Base-by-base conservation (phyloP, 2,329 filamentous ascomycete species). In the Parastagonospora avenae region DNA sequence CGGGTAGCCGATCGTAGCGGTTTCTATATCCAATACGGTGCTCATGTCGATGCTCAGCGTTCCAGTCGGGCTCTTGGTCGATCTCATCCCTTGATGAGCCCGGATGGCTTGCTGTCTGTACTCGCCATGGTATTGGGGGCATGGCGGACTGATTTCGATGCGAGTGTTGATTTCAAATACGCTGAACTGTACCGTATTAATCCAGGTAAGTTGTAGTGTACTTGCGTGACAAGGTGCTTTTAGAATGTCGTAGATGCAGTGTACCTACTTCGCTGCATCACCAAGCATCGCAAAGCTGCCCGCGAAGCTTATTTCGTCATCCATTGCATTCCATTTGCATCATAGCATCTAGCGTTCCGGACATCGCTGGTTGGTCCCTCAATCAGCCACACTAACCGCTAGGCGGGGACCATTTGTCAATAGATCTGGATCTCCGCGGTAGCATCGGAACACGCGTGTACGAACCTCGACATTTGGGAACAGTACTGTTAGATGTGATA, bases 51-150 rank as follows among this genome's bases (percentile, higher is more conserved):
- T 55, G 46, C 1, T 65, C 66, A 0, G 55, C 52, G 11, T 55
- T 56, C 77, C 78, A 80, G 38, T 78, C 64, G 1, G 77, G 77
- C 57, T 80, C 78, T 5, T 73, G 61, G 12, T 65, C 63, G 29
- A 80, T 76, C 10, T 78, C 77, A 24, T 71, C 55, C 4, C 53
- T 57, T 0, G 72, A 65, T 0, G 76, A 78, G 5, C 77, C 77
- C 0, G 43, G 73, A 56, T 76, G 75, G 32, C 67, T 37, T n/a
- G 58, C 61, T 2, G 66, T 66, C 19, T 45, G 54, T 30, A 69
- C 60, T 16, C 51, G 50, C 64, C 69, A 70, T 12, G 66, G 66
- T 19, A 69, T 33, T 27, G 57, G 62, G 48, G 66, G 66, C 68
- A 71, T 69, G 28, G 10, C 53, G 50, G 3, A 5, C 5, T 24